Base-by-base conservation (phyloP, 225 moss, liverwort and hornwort genomes). In the Sphagnum contortum region DNA sequence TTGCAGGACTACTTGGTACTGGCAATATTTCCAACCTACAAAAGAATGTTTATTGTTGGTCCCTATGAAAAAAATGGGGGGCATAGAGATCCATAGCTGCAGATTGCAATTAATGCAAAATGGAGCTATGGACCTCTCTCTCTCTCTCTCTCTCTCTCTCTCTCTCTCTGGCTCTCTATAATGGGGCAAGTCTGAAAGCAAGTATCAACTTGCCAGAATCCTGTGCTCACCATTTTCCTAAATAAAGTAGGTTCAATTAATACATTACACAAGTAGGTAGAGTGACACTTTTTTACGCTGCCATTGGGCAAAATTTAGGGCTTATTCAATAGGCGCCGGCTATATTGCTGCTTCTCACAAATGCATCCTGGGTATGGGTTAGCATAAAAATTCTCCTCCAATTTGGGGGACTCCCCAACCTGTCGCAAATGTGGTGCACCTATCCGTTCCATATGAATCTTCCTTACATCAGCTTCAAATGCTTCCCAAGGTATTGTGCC, bases 321-420 rank as follows among this genome's bases (percentile, higher is more conserved):
- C 70, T 58, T 71, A 68, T 75, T 84, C 48, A 80, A 58, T 0
- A 84, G 66, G 57, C 80, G 83, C 52, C 83, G 80, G 64, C 60
- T 80, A 64, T 70, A 66, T 29, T 63, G 65, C 3, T 75, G 62
- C 64, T 83, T 76, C 62, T 77, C 77, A 72, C 89, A 88, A 65
- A 87, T 75, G 67, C 88, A 90, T 65, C 87, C 87, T 48, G 88
- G 90, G 59, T 79, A 76, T 44, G 88, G 90, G 59, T 90, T 90
- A 73, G 90, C 88, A 63, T 88, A 88, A 65, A 88, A 90, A 47
- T 90, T 88, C 44, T 90, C 90, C 64, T 88, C 90, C 2, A 80
- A 68, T 62, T 90, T 90, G 14, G 80, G 79, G 8, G 68, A 10
- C 56, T 88, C 87, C 55, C 84, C 80, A n/a, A 44, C 55, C 29